Evolutionary conservation across 805 yeast species (phyloP), one percentile per base, ranked within the genome.

Genomic region (Candida loeiensis): DNA sequence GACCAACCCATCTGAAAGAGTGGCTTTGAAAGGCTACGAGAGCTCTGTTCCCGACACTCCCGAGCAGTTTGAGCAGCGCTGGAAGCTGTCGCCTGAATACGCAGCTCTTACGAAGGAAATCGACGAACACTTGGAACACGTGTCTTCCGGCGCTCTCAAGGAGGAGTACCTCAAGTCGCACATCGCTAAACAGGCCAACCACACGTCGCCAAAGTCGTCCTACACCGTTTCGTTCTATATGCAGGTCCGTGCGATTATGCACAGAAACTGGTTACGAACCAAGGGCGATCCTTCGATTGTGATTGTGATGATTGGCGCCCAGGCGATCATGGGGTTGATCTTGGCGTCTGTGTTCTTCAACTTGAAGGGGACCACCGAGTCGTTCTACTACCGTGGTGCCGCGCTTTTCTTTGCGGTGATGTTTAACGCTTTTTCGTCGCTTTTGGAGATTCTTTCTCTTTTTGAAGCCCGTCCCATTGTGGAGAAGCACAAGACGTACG

Each of bases 361-460:
- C 48, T 51, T 77, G 46, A 58, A 55, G 45, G 37, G 54, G 13
- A 55, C 55, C 19, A 73, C 85, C 0, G 58, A 51, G 0, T 69
- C 78, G 2, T 73, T 80, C 47, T 78, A 71, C 55, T 67, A 62
- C 50, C 66, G 88, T 54, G 74, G 80, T 50, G 78, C 87, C 30
- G 73, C 81, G 34, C 64, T 84, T 69, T 85, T 84, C 62, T 81
- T 81, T 56, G 80, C 83, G 16, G 69, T 77, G 34, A 64, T 80
- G 52, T 80, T 78, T 59, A 79, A 79, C 54, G 79, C 84, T 11
- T 76, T 80, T 51, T 66, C 80, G 13, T 78, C 82, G 13, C 55
- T 80, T 44, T 63, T 79, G 51, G 87, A 80, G 58, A 70, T 80
- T 43, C 64, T 76, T 58, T 51, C 77, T 1, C 53, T 77, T 19